These are phyloP conservation scores for Globisporangium nodosum DNA, from an alignment of 352 stramenopile genomes.

Conservation along the genomic window DNA sequence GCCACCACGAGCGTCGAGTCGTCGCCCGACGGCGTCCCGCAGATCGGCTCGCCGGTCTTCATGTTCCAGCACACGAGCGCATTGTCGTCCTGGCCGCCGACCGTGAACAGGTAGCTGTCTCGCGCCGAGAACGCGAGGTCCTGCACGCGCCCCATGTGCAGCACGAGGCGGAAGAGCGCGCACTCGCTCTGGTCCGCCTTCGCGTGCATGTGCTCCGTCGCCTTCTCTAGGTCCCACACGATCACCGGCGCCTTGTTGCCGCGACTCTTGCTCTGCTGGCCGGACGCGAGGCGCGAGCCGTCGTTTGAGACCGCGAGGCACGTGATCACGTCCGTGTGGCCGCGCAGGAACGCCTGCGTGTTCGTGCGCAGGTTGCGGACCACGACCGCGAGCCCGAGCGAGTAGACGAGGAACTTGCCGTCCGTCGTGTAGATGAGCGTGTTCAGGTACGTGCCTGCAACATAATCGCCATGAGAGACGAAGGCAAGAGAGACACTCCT, in stretches of 20 bases:
- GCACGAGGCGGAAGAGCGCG: constrained; percentile 88
- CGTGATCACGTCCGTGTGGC: constrained; percentile 91
- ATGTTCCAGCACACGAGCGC: constrained; percentile 96
- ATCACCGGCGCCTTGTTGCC: constrained; percentile 94
- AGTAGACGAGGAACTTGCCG: constrained; percentile 82
- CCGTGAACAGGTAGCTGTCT: constrained; percentile 87
- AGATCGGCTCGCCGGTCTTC: constrained; percentile 84
- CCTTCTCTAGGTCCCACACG: constrained; percentile 91
- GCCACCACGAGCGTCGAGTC: constrained; percentile 88
- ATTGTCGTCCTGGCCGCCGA: constrained; percentile 96
- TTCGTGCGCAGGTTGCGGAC: constrained; percentile 75
- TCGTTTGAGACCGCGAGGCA: constrained; percentile 91
- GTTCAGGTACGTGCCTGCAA: constrained; percentile 45
- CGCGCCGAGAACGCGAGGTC: constrained; percentile 87
- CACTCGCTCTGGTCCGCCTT: constrained; percentile 65
- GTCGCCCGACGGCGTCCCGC: constrained; percentile 89
- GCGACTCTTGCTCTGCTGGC: constrained; percentile 90
- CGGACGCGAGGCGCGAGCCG: constrained; percentile 81
- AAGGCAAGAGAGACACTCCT: neutral
- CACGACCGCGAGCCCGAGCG: constrained; percentile 80
- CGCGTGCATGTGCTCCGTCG: constrained; percentile 61
- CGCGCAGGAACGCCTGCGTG: constrained; percentile 87
- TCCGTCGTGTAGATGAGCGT: constrained; percentile 79
- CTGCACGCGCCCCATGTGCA: constrained; percentile 95
- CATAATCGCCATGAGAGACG: neutral